Percentiles rank a stretch among this genome's conserved stretches.
phyloP scores from a whole-genome alignment of 345 rosid species.

The Raphanus raphanistrum region DNA sequence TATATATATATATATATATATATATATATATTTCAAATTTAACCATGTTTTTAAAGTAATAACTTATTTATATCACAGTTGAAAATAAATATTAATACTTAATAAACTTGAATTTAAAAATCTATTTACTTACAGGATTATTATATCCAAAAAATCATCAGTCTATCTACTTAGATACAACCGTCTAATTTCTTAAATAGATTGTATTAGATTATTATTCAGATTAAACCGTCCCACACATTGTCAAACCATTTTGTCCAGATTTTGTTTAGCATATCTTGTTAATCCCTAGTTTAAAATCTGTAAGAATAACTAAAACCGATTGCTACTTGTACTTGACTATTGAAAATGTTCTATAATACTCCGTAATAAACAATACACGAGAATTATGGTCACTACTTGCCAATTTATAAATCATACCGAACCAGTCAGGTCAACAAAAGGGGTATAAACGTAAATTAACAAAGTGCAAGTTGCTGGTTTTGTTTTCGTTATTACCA shows the following conservation, averaged over 20 bases:
- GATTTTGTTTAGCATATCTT: not conserved
- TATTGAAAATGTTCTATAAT: too few relatives aligned
- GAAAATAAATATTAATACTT: not conserved
- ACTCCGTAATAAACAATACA: not conserved
- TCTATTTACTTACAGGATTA: not conserved
- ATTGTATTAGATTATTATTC: not conserved
- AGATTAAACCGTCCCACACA: not conserved
- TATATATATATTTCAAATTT: too few relatives aligned
- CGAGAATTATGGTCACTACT: not conserved
- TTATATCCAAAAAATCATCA: not conserved
- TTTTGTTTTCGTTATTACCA: not conserved
- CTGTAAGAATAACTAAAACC: too few relatives aligned
- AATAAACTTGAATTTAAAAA: not conserved
- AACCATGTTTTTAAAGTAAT: not conserved
- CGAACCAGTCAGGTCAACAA: not conserved
- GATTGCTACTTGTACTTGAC: too few relatives aligned
- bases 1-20: too few relatives aligned
- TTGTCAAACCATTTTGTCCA: not conserved
- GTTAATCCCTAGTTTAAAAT: constrained; percentile 23
- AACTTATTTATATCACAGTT: not conserved
- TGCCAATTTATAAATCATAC: not conserved
- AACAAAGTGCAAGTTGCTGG: not conserved
- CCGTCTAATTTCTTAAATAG: not conserved
- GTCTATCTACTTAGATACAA: not conserved
- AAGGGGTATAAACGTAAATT: not conserved